Percentiles rank a stretch among this genome's conserved stretches.
These are phyloP conservation scores for Ascochyta clinopodiicola DNA, from an alignment of 2,329 filamentous ascomycete genomes.

Conservation along the genomic window DNA sequence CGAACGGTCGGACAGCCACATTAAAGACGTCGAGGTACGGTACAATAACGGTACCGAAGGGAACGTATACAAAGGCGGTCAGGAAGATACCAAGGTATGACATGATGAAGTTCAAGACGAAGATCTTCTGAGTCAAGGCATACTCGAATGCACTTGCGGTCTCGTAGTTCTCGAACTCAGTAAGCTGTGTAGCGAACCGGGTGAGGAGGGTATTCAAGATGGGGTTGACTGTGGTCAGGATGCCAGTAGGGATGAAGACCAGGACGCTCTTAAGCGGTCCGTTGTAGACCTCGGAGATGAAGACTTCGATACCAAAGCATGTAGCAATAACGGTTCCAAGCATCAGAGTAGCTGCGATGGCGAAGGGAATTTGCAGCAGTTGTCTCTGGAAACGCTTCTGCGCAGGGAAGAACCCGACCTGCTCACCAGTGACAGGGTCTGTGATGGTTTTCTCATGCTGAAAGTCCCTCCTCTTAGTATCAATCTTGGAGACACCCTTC, in stretches of 20 bases:
- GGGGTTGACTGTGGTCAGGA: constrained; percentile 83
- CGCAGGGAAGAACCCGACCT: constrained; percentile 75
- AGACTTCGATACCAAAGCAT: constrained; percentile 93
- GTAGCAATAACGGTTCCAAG: constrained; percentile 83
- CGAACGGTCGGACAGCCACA: constrained; percentile 74
- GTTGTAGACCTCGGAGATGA: constrained; percentile 91
- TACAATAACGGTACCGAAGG: constrained; percentile 82
- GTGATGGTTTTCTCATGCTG: constrained; percentile 76
- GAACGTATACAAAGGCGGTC: constrained; percentile 92
- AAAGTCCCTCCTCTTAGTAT: constrained; percentile 79
- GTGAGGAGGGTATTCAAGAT: constrained; percentile 79
- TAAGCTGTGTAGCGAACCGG: constrained; percentile 76
- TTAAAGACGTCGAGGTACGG: constrained; percentile 87
- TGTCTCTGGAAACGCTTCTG: constrained; percentile 78
- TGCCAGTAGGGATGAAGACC: constrained; percentile 83
- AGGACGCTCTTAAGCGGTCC: constrained; percentile 86
- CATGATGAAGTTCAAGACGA: constrained; percentile 95
- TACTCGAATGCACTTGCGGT: constrained; percentile 83
- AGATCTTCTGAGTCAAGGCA: constrained; percentile 88
- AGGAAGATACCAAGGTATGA: constrained; percentile 87
- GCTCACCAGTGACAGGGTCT: constrained; percentile 84
- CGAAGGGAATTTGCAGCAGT: constrained; percentile 83
- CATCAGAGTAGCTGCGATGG: constrained; percentile 71
- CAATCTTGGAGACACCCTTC: constrained; percentile 80
- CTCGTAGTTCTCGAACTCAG: constrained; percentile 88